Evolutionary conservation across 2,329 filamentous ascomycete genomes (phyloP).

Genomic region (Aquanectria penicillioides): DNA sequence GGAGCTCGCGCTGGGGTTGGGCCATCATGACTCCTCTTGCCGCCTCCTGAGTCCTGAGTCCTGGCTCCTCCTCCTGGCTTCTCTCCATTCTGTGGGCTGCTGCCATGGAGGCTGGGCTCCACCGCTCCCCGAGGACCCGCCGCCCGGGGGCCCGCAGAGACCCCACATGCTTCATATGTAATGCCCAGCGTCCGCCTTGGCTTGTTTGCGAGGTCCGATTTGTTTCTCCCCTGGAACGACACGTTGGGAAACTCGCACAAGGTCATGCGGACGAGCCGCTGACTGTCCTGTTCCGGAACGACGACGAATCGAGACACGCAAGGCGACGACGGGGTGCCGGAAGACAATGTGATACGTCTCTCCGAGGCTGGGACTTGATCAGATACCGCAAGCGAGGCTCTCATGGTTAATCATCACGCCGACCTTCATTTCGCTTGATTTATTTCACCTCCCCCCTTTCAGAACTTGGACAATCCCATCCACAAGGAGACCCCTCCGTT

Average conservation of each 20-base stretch:
- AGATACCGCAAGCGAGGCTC: neutral
- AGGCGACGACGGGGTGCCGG: neutral
- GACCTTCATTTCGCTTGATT: no score
- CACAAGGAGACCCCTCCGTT: neutral
- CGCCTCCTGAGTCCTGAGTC: no score
- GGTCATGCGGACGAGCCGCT: constrained; percentile 9
- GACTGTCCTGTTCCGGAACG: neutral
- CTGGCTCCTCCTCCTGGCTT: no score
- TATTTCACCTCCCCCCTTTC: neutral
- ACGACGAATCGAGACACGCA: constrained; percentile 7
- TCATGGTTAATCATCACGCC: no score
- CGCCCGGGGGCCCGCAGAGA: constrained; percentile 12
- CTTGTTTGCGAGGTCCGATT: neutral
- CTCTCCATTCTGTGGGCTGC: no score
- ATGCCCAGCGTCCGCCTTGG: constrained; percentile 12
- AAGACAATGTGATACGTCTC: constrained; percentile 8
- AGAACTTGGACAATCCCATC: neutral
- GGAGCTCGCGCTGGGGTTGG: no score
- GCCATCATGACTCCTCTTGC: no score
- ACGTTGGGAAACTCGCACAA: constrained; percentile 1
- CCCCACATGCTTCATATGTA: constrained; percentile 10
- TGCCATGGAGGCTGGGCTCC: neutral
- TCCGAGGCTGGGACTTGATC: neutral
- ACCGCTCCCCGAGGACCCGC: constrained; percentile 13
- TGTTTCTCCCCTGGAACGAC: constrained; percentile 1